A percentile compares a stretch with the other conserved stretches of the same genome.
phyloP scores from a whole-genome alignment of 164 flowering plant genomes.

The Liriodendron chinense region DNA sequence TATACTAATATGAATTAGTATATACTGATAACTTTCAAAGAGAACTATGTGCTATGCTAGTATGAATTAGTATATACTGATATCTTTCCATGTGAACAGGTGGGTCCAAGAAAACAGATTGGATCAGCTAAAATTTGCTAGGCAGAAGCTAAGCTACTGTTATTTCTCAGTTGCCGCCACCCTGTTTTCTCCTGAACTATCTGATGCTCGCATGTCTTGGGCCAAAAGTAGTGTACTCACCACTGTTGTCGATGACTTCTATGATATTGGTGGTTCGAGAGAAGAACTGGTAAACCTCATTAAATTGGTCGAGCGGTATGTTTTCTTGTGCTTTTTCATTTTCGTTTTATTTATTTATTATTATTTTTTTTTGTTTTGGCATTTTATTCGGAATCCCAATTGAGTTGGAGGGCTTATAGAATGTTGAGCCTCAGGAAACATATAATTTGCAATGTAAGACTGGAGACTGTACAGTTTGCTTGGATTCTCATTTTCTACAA shows the following conservation, averaged over 20 bases:
- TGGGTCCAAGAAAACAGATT: slow-evolving; percentile 69
- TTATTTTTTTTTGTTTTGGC: too few species aligned
- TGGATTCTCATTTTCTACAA: neutral
- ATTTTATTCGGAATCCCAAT: too few species aligned
- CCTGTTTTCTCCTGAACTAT: slow-evolving; percentile 26
- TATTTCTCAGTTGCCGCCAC: slow-evolving; percentile 35
- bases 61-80: neutral
- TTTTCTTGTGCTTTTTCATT: too few species aligned
- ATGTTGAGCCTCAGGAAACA: neutral
- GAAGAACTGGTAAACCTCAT: slow-evolving; percentile 33
- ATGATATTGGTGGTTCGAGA: slow-evolving; percentile 34
- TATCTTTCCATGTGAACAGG: slow-evolving; percentile 33
- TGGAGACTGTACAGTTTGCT: neutral
- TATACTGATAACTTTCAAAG: too few species aligned
- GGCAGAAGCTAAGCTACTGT: slow-evolving; percentile 71
- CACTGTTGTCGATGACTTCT: slow-evolving; percentile 39
- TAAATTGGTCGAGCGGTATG: slow-evolving; percentile 29
- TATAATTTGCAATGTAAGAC: neutral
- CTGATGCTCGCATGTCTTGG: slow-evolving; percentile 35
- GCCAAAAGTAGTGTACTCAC: slow-evolving; percentile 33
- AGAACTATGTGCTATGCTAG: too few species aligned
- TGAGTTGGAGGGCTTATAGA: too few species aligned
- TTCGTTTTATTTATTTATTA: too few species aligned
- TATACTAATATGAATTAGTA: too few species aligned
- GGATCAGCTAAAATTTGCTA: slow-evolving; percentile 78